Percentiles rank a stretch among this genome's conserved stretches.
These are phyloP conservation scores for Nelumbo lutea DNA, from an alignment of 164 flowering plant species.

Conservation along the genomic window DNA sequence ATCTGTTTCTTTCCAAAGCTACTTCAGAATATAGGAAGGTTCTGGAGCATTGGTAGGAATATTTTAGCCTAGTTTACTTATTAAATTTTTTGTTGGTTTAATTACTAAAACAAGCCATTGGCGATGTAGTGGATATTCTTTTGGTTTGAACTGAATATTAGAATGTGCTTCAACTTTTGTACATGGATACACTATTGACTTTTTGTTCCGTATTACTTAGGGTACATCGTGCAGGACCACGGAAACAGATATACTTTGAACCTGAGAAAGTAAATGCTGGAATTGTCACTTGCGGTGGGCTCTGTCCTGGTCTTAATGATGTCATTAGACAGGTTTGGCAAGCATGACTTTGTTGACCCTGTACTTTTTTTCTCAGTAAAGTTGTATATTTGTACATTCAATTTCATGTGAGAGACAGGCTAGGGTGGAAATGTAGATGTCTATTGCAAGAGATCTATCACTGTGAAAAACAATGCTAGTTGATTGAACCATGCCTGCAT, in stretches of 20 bases:
- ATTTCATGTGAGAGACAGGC: slow-evolving; percentile 4
- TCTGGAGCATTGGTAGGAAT: too few species aligned
- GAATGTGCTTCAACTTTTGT: neutral
- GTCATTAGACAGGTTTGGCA: slow-evolving; percentile 32
- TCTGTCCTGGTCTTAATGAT: slow-evolving; percentile 38
- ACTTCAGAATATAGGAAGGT: too few species aligned
- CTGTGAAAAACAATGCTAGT: too few species aligned
- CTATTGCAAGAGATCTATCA: neutral
- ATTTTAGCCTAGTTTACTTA: too few species aligned
- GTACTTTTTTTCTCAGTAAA: neutral
- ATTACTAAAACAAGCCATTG: neutral
- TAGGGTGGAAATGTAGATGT: neutral
- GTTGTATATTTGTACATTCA: slow-evolving; percentile 2
- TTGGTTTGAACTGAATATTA: neutral
- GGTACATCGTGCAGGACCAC: slow-evolving; percentile 37
- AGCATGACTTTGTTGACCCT: neutral
- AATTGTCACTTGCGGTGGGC: slow-evolving; percentile 35
- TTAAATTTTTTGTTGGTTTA: neutral
- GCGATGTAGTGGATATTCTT: neutral
- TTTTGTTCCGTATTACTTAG: slow-evolving; percentile 10
- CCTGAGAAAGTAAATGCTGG: slow-evolving; percentile 32
- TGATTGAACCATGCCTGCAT: too few species aligned
- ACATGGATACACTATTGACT: neutral
- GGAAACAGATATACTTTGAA: slow-evolving; percentile 31
- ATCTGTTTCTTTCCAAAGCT: too few species aligned